phyloP scores from a whole-genome alignment of 352 stramenopile genomes.

The Phytopythium oedochilum region DNA sequence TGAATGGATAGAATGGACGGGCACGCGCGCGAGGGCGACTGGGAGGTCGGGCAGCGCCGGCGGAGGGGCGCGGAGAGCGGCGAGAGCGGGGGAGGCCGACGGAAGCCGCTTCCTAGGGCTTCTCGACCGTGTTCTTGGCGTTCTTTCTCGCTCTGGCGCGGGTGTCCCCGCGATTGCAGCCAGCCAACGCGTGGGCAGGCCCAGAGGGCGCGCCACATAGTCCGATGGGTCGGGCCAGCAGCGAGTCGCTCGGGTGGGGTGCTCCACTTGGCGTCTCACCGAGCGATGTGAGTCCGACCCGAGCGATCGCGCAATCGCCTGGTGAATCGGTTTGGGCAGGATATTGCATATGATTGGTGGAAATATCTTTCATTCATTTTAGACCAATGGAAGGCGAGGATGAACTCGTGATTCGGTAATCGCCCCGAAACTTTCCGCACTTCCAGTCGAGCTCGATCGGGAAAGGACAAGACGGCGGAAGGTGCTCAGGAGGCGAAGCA shows the following conservation, averaged over 20 bases:
- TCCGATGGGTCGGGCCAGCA: neutral
- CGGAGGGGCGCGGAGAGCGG: neutral
- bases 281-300: neutral
- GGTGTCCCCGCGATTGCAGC: conserved; percentile 1
- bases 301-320: neutral
- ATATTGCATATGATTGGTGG: neutral
- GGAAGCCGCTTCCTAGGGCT: neutral
- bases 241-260: no score
- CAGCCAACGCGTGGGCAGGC: conserved; percentile 9
- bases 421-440: no score
- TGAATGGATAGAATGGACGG: neutral
- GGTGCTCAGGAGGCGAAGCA: neutral
- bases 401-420: neutral
- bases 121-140: conserved; percentile 4
- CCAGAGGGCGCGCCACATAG: neutral
- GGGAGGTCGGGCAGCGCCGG: neutral
- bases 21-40: neutral
- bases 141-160: conserved; percentile 1
- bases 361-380: neutral
- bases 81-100: neutral
- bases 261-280: neutral
- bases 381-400: neutral
- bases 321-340: neutral
- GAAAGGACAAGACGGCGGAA: neutral
- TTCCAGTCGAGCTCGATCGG: neutral